A percentile compares a stretch with the other conserved stretches of the same genome.
These are phyloP conservation scores for Leishmania major DNA, from an alignment of 208 protist genomes.

Conservation along the genomic window DNA sequence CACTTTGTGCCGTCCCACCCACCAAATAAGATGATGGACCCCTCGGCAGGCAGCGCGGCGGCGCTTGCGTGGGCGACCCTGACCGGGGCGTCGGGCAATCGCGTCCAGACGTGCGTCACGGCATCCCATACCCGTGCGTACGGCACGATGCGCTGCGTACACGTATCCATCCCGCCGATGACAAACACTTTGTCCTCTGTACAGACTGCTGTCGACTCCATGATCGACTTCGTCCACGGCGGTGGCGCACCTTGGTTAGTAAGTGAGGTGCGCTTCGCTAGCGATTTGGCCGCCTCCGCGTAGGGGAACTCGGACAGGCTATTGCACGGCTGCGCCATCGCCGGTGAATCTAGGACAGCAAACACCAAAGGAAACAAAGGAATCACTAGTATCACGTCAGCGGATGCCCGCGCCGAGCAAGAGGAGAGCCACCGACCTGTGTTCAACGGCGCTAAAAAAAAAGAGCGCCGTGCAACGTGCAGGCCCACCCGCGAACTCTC, in stretches of 20 bases:
- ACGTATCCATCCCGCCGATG: conserved; percentile 7
- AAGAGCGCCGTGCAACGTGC: neutral
- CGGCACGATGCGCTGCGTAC: neutral
- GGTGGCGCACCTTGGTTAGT: neutral
- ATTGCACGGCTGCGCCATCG: neutral
- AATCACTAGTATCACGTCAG: neutral
- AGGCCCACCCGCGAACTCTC: neutral
- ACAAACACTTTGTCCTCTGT: conserved; percentile 7
- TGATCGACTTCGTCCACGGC: conserved; percentile 4
- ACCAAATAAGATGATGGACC: conserved; percentile 14
- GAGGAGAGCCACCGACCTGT: neutral
- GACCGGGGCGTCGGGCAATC: conserved; percentile 14
- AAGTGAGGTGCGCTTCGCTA: neutral
- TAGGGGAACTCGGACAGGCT: conserved; percentile 4
- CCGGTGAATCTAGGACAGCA: neutral
- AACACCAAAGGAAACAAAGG: neutral
- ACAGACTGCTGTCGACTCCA: conserved; percentile 7
- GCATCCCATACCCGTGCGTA: conserved; percentile 13
- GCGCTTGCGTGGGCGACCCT: conserved; percentile 12
- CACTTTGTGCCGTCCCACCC: conserved; percentile 16
- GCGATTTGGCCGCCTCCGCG: conserved; percentile 11
- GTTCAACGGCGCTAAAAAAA: neutral
- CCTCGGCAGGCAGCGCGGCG: conserved; percentile 2
- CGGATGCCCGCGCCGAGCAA: neutral
- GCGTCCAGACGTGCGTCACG: conserved; percentile 5